Evolutionary conservation across 2,329 filamentous ascomycete species (phyloP).

Genomic region (Penicillium sp.): DNA sequence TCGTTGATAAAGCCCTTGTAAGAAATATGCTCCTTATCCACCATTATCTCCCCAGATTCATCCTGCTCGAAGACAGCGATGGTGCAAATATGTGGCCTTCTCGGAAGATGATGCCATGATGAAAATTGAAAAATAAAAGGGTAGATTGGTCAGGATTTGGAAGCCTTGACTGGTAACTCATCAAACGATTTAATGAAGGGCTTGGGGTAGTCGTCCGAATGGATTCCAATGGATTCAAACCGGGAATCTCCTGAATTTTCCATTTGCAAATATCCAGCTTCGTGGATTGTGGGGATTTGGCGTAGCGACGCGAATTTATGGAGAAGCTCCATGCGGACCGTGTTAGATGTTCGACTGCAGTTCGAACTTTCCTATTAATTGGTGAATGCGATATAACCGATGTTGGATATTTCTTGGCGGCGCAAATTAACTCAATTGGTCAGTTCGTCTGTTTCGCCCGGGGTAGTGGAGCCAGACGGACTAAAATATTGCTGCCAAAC

Average conservation of each 20-base stretch:
- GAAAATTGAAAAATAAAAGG: neutral
- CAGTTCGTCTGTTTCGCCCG: too few relatives aligned
- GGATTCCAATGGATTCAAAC: too few relatives aligned
- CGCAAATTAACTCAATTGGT: constrained; percentile 23
- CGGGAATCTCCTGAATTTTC: constrained; percentile 18
- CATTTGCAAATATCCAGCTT: too few relatives aligned
- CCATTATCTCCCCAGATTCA: constrained; percentile 45
- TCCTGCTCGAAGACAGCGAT: neutral
- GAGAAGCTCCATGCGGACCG: too few relatives aligned
- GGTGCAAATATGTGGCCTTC: constrained; percentile 39
- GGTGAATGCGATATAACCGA: neutral
- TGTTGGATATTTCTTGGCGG: neutral
- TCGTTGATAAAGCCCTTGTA: constrained; percentile 43
- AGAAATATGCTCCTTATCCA: constrained; percentile 43
- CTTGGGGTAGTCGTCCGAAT: constrained; percentile 9
- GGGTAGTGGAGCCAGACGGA: too few relatives aligned
- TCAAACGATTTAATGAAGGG: constrained; percentile 10
- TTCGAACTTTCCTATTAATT: constrained; percentile 6
- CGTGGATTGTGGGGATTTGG: too few relatives aligned
- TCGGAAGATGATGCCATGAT: constrained; percentile 22
- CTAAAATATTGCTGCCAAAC: too few relatives aligned
- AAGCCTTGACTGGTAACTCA: too few relatives aligned
- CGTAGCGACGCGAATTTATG: too few relatives aligned
- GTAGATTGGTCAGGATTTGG: too few relatives aligned
- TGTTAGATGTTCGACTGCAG: too few relatives aligned